Conservation (phyloP, 805 yeast species). For the Metschnikowia lunata region DNA sequence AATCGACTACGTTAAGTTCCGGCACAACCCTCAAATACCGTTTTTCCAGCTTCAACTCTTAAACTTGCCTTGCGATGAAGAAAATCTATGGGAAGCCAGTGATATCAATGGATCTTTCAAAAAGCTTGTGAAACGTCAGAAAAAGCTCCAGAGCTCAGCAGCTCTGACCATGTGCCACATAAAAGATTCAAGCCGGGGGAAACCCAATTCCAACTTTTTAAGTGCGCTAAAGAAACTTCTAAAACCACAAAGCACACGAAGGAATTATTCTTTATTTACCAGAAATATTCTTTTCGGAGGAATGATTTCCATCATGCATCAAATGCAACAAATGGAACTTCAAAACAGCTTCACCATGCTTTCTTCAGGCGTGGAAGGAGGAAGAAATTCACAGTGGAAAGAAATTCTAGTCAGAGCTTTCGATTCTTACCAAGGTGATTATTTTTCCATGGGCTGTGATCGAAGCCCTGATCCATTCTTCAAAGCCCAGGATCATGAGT, state of each 20-base stretch:
- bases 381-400: conserved; percentile 48
- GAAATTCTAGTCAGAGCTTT: conserved; percentile 65
- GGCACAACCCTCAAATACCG: conserved; percentile 54
- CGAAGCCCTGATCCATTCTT: conserved; percentile 7
- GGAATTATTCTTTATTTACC: conserved; percentile 46
- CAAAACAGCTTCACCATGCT: conserved; percentile 46
- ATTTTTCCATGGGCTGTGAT: conserved; percentile 14
- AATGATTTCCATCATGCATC: conserved; percentile 59
- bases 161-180: conserved; percentile 5
- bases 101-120: conserved; percentile 38
- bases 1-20: conserved; percentile 71
- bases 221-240: conserved; percentile 14
- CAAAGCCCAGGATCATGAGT: conserved; percentile 27
- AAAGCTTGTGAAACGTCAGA: conserved; percentile 35
- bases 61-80: conserved; percentile 40
- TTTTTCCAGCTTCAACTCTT: conserved; percentile 38
- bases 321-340: conserved; percentile 67
- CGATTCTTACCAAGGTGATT: conserved; percentile 61
- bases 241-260: conserved; percentile 11
- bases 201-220: conserved; percentile 17
- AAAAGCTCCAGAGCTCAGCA: conserved; percentile 14
- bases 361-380: conserved; percentile 20
- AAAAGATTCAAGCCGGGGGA: conserved; percentile 5
- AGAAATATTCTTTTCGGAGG: conserved; percentile 66
- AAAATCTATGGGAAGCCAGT: conserved; percentile 34